phyloP scores from a whole-genome alignment of 768 basidiomycete species.

The Trametes maxima region DNA sequence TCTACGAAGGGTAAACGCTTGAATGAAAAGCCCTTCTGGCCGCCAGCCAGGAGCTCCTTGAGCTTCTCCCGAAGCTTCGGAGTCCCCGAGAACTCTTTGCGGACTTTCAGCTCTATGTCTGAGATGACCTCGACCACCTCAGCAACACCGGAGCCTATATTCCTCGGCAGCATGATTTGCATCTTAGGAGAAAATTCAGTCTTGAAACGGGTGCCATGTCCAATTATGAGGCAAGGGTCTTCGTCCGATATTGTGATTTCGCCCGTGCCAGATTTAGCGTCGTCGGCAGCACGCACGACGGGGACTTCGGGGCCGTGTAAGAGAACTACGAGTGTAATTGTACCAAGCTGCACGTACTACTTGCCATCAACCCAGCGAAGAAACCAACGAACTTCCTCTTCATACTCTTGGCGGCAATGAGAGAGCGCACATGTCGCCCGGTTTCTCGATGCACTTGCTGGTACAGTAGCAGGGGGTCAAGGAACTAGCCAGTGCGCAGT shows the following conservation, averaged over 20 bases:
- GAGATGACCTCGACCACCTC: conserved; percentile 89
- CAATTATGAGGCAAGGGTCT: conserved; percentile 82
- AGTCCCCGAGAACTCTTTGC: conserved; percentile 83
- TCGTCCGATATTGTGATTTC: conserved; percentile 66
- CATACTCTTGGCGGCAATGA: conserved; percentile 91
- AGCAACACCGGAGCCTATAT: conserved; percentile 71
- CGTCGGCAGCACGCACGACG: conserved; percentile 89
- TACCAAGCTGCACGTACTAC: conserved; percentile 57
- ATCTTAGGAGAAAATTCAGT: conserved; percentile 73
- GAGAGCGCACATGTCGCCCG: conserved; percentile 77
- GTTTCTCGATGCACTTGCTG: conserved; percentile 79
- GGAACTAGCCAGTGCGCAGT: conserved; percentile 57
- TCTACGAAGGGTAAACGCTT: conserved; percentile 88
- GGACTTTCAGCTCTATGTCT: conserved; percentile 81
- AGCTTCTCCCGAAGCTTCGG: conserved; percentile 66
- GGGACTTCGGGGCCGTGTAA: conserved; percentile 61
- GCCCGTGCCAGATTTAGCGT: conserved; percentile 76
- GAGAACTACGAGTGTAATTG: background rate
- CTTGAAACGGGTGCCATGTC: conserved; percentile 78
- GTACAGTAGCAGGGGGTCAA: conserved; percentile 88
- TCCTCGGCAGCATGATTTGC: conserved; percentile 88
- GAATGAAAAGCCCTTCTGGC: conserved; percentile 69
- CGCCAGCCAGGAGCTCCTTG: conserved; percentile 57
- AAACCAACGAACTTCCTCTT: conserved; percentile 76
- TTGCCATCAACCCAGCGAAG: conserved; percentile 78